Conservation (phyloP, 2,329 filamentous ascomycete species). For the Pseudovirgaria hyperparasitica region DNA sequence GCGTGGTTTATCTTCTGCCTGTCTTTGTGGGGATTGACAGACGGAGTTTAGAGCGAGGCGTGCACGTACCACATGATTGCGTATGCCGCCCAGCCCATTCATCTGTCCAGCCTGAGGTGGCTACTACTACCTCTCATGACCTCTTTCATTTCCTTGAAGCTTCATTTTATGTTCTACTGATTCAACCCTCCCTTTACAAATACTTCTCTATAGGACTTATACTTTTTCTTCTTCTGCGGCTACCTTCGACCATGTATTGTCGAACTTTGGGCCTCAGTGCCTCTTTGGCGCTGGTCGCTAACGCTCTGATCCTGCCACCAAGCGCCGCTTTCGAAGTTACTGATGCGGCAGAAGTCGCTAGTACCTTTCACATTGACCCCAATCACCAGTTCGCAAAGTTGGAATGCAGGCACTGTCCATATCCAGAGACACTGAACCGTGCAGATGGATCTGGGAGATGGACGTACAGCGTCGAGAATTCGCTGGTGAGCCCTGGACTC, state of each 20-base stretch:
- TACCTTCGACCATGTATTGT: slow-evolving; percentile 14
- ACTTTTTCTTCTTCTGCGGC: slow-evolving; percentile 2
- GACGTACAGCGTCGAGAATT: slow-evolving; percentile 17
- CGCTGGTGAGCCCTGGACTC: slow-evolving; percentile 12
- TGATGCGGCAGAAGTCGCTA: slow-evolving; percentile 17
- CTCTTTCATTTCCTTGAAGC: too few relatives aligned
- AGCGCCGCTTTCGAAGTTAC: slow-evolving; percentile 14
- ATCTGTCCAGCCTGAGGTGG: too few relatives aligned
- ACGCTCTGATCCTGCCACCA: slow-evolving; percentile 22
- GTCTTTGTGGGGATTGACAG: too few relatives aligned
- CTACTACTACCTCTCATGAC: too few relatives aligned
- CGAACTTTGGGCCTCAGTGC: slow-evolving; percentile 19
- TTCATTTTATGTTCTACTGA: too few relatives aligned
- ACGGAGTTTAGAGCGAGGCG: too few relatives aligned
- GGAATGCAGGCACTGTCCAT: slow-evolving; percentile 21
- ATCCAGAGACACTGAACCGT: slow-evolving; percentile 3
- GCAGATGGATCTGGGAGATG: slow-evolving; percentile 15
- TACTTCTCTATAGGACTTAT: neutral
- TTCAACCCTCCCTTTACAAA: neutral
- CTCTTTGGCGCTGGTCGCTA: slow-evolving; percentile 20
- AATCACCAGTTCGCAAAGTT: slow-evolving; percentile 18
- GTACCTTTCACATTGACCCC: slow-evolving; percentile 19
- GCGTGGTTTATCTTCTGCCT: too few relatives aligned
- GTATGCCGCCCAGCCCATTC: too few relatives aligned
- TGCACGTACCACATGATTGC: too few relatives aligned